These are phyloP conservation scores for Syzygium syzygioides DNA, from an alignment of 441 rosid genomes.

Conservation along the genomic window DNA sequence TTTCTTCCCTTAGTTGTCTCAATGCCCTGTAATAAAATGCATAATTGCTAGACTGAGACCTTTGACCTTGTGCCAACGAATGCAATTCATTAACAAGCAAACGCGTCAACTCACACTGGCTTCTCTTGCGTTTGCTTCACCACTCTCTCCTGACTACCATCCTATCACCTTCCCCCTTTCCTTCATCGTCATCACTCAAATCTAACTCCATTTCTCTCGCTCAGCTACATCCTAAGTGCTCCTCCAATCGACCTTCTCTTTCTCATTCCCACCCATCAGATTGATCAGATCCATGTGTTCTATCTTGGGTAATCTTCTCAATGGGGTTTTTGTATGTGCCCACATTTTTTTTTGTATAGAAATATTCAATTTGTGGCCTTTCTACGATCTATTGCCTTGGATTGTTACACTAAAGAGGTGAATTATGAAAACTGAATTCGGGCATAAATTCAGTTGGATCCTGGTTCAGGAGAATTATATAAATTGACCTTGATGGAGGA, in stretches of 20 bases:
- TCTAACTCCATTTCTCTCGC: not conserved
- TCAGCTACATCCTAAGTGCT: not conserved
- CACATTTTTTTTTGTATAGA: not conserved
- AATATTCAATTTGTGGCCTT: not conserved
- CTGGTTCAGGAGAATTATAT: too few relatives aligned
- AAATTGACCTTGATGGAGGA: rapidly evolving
- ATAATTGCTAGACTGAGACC: not conserved
- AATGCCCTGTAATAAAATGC: not conserved
- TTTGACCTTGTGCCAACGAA: not conserved
- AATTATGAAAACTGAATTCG: not conserved
- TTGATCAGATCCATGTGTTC: not conserved
- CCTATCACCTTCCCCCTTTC: not conserved
- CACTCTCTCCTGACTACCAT: not conserved
- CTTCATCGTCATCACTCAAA: not conserved
- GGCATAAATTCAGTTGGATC: rapidly evolving
- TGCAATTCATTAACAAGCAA: not conserved
- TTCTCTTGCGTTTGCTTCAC: not conserved
- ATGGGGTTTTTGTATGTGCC: not conserved
- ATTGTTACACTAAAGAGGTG: not conserved
- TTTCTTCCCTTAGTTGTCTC: not conserved
- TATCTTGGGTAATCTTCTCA: not conserved
- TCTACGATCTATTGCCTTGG: not conserved
- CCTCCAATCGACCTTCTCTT: not conserved
- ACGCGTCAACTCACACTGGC: not conserved
- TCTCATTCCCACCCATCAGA: not conserved